Conservation (phyloP, 768 basidiomycete genomes). For the Candolleomyces eurysporus region DNA sequence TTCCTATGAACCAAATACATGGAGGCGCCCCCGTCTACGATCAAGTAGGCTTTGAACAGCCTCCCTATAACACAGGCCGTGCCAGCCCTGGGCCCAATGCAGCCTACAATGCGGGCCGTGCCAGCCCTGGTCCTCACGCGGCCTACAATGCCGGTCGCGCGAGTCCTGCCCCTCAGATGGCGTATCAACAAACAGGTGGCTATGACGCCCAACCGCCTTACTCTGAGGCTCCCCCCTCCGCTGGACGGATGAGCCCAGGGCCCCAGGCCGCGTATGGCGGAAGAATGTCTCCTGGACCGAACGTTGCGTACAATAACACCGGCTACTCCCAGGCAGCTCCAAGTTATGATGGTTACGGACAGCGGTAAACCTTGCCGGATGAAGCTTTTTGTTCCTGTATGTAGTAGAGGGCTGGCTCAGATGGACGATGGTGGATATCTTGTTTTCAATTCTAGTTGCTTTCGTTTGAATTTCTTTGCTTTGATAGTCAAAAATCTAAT, state of each 20-base stretch:
- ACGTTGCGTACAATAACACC: conserved; percentile 30
- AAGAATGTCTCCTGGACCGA: conserved; percentile 40
- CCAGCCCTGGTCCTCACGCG: conserved; percentile 25
- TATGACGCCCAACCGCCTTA: conserved; percentile 13
- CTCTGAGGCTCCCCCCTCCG: conserved; percentile 5
- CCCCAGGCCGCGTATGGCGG: conserved; percentile 28
- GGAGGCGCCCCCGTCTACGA: background rate
- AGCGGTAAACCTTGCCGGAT: conserved; percentile 1
- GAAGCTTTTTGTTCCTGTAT: background rate
- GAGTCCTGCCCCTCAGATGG: conserved; percentile 15
- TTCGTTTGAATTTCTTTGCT: background rate
- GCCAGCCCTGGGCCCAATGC: conserved; percentile 37
- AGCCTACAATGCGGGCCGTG: conserved; percentile 31
- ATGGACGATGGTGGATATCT: background rate
- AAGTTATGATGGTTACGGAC: conserved; percentile 6
- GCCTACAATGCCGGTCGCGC: conserved; percentile 21
- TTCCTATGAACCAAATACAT: conserved; percentile 72
- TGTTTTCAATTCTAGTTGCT: background rate
- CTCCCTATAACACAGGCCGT: conserved; percentile 18
- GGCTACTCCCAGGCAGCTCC: conserved; percentile 1
- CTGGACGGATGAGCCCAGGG: conserved; percentile 28
- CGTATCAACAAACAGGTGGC: conserved; percentile 9
- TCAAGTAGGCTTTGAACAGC: conserved; percentile 9
- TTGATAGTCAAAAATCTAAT: conserved; percentile 3
- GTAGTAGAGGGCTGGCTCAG: background rate